Evolutionary conservation across 495 filamentous ascomycete species (phyloP).

Genomic region (Annulohypoxylon nitens): DNA sequence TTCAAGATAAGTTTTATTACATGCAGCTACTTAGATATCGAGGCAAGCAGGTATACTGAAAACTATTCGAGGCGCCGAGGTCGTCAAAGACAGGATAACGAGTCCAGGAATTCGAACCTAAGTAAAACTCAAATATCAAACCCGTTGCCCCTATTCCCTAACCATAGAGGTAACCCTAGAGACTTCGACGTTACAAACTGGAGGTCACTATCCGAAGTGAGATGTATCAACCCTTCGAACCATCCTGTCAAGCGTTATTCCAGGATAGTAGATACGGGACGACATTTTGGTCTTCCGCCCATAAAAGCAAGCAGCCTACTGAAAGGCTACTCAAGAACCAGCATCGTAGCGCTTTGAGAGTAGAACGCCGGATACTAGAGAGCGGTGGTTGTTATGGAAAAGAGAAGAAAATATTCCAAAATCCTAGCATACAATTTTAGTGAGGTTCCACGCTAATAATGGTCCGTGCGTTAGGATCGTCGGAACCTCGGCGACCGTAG

Average conservation of each 20-base stretch:
- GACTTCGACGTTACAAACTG: background rate
- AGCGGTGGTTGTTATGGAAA: slow-evolving; percentile 64
- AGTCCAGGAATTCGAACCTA: background rate
- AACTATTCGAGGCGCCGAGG: too few relatives aligned
- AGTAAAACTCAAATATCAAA: background rate
- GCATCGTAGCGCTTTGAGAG: slow-evolving; percentile 54
- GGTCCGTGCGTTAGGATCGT: slow-evolving; percentile 17
- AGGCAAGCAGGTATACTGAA: background rate
- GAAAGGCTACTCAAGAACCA: slow-evolving; percentile 71
- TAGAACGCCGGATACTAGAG: slow-evolving; percentile 57
- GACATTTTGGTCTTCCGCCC: slow-evolving; percentile 78
- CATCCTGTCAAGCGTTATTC: slow-evolving; percentile 82
- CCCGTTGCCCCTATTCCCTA: background rate
- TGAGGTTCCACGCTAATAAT: background rate
- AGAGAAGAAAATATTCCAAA: slow-evolving; percentile 28
- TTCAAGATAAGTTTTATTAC: too few relatives aligned
- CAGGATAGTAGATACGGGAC: slow-evolving; percentile 98
- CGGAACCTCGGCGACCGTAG: slow-evolving; percentile 18
- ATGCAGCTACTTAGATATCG: background rate
- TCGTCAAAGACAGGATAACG: too few relatives aligned
- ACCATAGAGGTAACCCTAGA: background rate
- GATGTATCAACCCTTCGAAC: slow-evolving; percentile 75
- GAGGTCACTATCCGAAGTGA: slow-evolving; percentile 14
- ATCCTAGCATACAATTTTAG: background rate
- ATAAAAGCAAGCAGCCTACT: slow-evolving; percentile 70